Percentiles rank a stretch among this genome's conserved stretches.
Conservation (phyloP, 2,329 filamentous ascomycete genomes). For the Eutypella sp. region DNA sequence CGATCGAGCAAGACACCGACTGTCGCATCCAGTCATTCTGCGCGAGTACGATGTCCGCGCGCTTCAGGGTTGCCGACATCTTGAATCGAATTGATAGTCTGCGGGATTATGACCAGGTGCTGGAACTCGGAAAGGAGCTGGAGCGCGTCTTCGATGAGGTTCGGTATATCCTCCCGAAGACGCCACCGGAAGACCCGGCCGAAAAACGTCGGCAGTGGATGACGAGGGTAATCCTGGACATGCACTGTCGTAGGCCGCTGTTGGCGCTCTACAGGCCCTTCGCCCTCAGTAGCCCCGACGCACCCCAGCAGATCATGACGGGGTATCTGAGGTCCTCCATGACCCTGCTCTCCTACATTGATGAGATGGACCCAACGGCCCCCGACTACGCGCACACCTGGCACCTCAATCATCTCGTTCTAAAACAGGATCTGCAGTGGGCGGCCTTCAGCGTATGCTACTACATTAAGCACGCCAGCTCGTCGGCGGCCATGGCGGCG, state of each 20-base stretch:
- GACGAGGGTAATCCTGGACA: conserved; percentile 46
- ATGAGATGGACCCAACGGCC: conserved; percentile 45
- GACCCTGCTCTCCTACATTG: conserved; percentile 50
- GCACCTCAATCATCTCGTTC: conserved; percentile 48
- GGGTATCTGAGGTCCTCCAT: conserved; percentile 51
- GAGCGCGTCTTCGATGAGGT: conserved; percentile 51
- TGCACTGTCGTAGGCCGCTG: conserved; percentile 48
- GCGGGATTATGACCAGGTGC: conserved; percentile 47
- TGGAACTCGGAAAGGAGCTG: conserved; percentile 49
- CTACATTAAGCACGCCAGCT: conserved; percentile 39
- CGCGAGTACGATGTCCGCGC: conserved; percentile 43
- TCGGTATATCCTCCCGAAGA: conserved; percentile 46
- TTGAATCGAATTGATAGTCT: conserved; percentile 48
- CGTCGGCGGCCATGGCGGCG: conserved; percentile 3
- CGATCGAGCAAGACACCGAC: conserved; percentile 48
- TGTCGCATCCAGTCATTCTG: conserved; percentile 51
- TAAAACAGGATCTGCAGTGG: conserved; percentile 51
- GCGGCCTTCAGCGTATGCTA: conserved; percentile 52
- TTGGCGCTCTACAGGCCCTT: conserved; percentile 51
- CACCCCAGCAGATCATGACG: conserved; percentile 46
- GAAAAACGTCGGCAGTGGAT: conserved; percentile 48
- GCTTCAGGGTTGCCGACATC: conserved; percentile 46
- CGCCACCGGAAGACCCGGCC: conserved; percentile 35
- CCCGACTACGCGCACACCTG: conserved; percentile 42
- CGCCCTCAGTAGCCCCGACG: conserved; percentile 45